Evolutionary conservation across 116 monocot genomes (phyloP), one percentile per base, ranked within the genome.

Genomic region (Posidonia oceanica): DNA sequence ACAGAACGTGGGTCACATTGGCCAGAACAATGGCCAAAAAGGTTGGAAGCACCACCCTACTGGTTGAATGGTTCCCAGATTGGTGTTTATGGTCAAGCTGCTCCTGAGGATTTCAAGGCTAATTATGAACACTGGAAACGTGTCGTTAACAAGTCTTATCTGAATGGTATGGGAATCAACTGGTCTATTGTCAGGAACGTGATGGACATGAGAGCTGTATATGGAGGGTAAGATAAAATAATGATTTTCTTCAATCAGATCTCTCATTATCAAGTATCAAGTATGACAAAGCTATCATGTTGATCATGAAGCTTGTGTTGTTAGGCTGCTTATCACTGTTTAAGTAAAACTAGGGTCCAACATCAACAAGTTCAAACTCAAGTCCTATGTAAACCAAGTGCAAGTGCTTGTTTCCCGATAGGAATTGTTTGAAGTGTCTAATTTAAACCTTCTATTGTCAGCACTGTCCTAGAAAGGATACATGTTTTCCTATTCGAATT

Each of bases 151-250:
- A 82, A 79, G 52, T 86, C 88, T 6, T 91, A 91, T 70, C 21
- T 84, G 57, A 79, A 74, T 36, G 88, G 86, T n/a, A 71, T 86
- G 81, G 95, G 88, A 61, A 86, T 95, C 36, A 60, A 91, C 64
- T 95, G 95, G 95, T 78, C 84, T 21, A 76, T 64, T 18, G 83
- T 95, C 63, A 82, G 95, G 77, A 95, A 91, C 72, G 84, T 86
- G 77, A 95, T 95, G 95, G 95, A 95, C 72, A 95, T 95, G 95
- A 82, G 91, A 82, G 71, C 95, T 55, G 86, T 91, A 2, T 95
- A 95, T 73, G 95, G 95, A 77, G 95, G 95, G 91, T 94, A 86
- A 81, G 86, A 8, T 14, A 58, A 40, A 29, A 40, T 15, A 16
- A 7, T 60, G 13, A 22, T 22, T 29, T 23, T 36, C 18, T 12